Percentiles rank a stretch among this genome's conserved stretches.
Conservation (phyloP, 2,329 filamentous ascomycete genomes). For the Epichloe aotearoae region DNA sequence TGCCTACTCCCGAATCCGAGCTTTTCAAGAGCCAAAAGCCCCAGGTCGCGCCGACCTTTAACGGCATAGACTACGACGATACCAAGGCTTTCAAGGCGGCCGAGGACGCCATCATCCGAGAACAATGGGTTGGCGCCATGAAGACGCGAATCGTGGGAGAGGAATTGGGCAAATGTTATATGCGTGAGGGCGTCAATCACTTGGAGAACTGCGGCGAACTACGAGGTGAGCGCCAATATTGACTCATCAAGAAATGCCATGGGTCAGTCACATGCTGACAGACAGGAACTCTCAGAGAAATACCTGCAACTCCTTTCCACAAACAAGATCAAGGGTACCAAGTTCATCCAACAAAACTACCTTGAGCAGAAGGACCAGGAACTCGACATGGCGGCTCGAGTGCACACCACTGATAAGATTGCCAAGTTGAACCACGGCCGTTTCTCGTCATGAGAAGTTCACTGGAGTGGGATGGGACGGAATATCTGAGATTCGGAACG, state of each 20-base stretch:
- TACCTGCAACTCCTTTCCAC: conserved; percentile 68
- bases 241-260: too few species aligned
- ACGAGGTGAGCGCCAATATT: conserved; percentile 43
- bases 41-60: conserved; percentile 67
- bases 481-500: neutral
- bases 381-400: conserved; percentile 24
- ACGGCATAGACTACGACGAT: conserved; percentile 78
- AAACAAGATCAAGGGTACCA: conserved; percentile 64
- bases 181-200: conserved; percentile 73
- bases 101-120: conserved; percentile 68
- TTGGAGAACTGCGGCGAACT: conserved; percentile 74
- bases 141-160: conserved; percentile 73
- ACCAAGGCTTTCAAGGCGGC: conserved; percentile 68
- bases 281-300: conserved; percentile 40
- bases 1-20: conserved; percentile 75
- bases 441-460: conserved; percentile 16
- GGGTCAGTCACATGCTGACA: neutral
- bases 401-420: conserved; percentile 27
- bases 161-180: conserved; percentile 78
- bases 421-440: conserved; percentile 23
- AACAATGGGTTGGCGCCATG: conserved; percentile 85
- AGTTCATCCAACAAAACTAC: conserved; percentile 72
- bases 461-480: neutral
- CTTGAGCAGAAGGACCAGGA: conserved; percentile 37
- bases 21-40: conserved; percentile 77